A percentile compares a stretch with the other conserved stretches of the same genome.
Conservation (phyloP, 2,329 filamentous ascomycete genomes). For the Monilinia polystroma region DNA sequence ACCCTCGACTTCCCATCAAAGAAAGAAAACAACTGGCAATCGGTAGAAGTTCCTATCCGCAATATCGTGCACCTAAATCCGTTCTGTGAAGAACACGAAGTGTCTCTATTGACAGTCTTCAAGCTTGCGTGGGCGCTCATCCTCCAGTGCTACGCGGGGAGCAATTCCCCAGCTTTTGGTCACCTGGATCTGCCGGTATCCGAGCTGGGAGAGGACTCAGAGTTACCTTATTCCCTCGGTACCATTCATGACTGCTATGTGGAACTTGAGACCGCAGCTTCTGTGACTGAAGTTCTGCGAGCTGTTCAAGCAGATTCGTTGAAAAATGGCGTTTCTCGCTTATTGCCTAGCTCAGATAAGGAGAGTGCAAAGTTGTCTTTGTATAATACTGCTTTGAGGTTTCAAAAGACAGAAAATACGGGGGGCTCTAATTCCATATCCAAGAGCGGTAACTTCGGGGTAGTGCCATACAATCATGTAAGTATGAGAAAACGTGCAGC, state of each 20-base stretch:
- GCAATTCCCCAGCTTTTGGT: constrained; percentile 44
- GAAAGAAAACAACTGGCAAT: constrained; percentile 15
- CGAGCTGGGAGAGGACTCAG: not conserved
- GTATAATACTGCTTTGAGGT: constrained; percentile 13
- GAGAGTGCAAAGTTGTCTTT: not conserved
- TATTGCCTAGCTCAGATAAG: not conserved
- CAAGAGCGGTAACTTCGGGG: not conserved
- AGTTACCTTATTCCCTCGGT: not conserved
- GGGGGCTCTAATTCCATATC: not conserved
- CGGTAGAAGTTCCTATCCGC: not conserved
- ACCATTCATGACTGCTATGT: not conserved
- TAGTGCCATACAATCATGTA: constrained; percentile 2
- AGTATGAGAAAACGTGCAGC: not conserved
- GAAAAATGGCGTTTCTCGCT: not conserved
- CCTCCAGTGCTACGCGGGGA: constrained; percentile 41
- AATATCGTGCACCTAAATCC: not conserved
- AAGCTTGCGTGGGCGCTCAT: constrained; percentile 44
- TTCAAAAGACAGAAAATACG: not conserved
- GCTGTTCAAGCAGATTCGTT: not conserved
- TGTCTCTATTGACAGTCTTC: constrained; percentile 7
- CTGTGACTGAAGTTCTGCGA: not conserved
- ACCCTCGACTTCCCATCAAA: not conserved
- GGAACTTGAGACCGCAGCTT: constrained; percentile 1
- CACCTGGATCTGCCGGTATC: constrained; percentile 40
- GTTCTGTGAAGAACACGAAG: constrained; percentile 3